Evolutionary conservation across 352 stramenopile species (phyloP).

Genomic region (Phytophthora foliorum): DNA sequence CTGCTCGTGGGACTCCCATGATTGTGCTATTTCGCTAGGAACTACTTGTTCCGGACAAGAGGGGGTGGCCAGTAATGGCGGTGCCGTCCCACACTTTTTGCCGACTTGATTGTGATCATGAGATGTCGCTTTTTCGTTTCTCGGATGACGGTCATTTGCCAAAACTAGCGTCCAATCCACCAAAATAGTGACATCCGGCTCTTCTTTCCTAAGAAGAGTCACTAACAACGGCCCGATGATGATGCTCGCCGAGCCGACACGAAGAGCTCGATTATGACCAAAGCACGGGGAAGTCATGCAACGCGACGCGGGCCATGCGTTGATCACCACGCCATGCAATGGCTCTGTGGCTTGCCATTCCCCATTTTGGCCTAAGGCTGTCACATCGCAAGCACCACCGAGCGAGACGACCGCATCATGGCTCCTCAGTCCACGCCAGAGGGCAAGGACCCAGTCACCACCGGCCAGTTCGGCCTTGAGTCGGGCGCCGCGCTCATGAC

Average conservation of each 20-base stretch:
- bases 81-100: background rate
- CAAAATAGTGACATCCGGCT: too few species aligned
- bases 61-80: background rate
- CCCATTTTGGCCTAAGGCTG: slow-evolving; percentile 11
- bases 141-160: background rate
- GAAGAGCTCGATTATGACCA: too few species aligned
- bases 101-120: background rate
- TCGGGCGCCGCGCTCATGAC: slow-evolving; percentile 17
- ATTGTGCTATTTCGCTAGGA: background rate
- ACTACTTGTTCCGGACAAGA: too few species aligned
- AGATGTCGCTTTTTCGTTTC: background rate
- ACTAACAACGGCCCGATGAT: too few species aligned
- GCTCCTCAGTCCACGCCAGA: slow-evolving; percentile 7
- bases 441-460: background rate
- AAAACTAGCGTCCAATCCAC: too few species aligned
- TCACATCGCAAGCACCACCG: slow-evolving; percentile 2
- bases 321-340: background rate
- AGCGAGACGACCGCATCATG: background rate
- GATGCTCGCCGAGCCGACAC: background rate
- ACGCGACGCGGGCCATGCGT: background rate
- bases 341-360: background rate
- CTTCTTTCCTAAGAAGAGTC: too few species aligned
- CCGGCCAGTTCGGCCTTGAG: slow-evolving; percentile 14
- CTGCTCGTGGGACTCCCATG: background rate
- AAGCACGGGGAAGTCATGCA: background rate